A percentile compares a stretch with the other conserved stretches of the same genome.
Conservation (phyloP, 73 alveolate genomes). For the Tetrahymena malaccensis region DNA sequence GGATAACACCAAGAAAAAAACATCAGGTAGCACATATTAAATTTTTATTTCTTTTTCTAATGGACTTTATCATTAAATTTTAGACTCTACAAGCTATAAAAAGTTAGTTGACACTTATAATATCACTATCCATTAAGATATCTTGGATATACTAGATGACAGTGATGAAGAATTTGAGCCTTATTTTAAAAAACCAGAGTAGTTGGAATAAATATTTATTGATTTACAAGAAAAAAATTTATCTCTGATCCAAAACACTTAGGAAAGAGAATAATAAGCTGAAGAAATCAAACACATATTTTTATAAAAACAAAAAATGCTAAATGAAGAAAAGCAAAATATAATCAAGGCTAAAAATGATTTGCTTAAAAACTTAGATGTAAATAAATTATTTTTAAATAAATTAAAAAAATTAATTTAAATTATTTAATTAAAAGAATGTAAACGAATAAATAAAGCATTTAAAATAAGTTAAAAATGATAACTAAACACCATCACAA, state of each 20-base stretch:
- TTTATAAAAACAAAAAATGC: not conserved
- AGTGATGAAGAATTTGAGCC: constrained; percentile 35
- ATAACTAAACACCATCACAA: not conserved
- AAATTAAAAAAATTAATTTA: not conserved
- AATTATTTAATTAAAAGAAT: not conserved
- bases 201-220: constrained; percentile 9
- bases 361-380: not conserved
- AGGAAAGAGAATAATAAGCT: constrained; percentile 30
- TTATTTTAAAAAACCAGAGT: constrained; percentile 19
- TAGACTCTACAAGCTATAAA: not conserved
- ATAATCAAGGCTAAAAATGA: not conserved
- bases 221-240: constrained; percentile 24
- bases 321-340: constrained; percentile 4
- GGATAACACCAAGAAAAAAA: not conserved
- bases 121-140: not conserved
- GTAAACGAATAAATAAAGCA: constrained; percentile 1
- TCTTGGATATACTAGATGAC: constrained; percentile 11
- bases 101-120: not conserved
- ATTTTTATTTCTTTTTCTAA: not conserved
- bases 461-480: constrained; percentile 4
- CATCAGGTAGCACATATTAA: not conserved
- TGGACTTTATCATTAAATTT: not conserved
- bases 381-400: not conserved
- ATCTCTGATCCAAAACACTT: constrained; percentile 16
- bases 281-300: constrained; percentile 17